Evolutionary conservation across 2,329 filamentous ascomycete genomes (phyloP), one percentile per base, ranked within the genome.

Genomic region (Alternaria atra): DNA sequence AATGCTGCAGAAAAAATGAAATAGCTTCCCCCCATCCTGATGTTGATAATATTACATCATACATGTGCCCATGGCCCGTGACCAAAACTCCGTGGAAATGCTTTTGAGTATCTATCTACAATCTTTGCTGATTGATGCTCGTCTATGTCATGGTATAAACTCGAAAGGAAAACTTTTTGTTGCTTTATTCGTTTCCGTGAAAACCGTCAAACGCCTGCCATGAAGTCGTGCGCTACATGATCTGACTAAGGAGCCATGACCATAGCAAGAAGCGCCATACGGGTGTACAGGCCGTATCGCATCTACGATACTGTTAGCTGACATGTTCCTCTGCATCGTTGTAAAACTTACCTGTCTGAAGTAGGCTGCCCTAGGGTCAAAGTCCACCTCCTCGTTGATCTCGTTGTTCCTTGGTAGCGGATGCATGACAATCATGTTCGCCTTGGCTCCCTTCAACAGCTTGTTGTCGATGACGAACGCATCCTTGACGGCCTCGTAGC

Each of bases 201-300:
- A 65, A 59, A 63, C 58, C 48, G 55, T 57, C 29, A 61, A 61
- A 58, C 52, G 52, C 55, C 52, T 52, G 57, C 52, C 57, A 59
- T 50, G 34, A 62, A 55, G 29, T 50, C 54, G 43, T 58, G 42
- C 47, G 27, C 40, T 48, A 10, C 32, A 62, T 48, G 51, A 48
- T 74, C 71, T 25, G 29, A 44, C 52, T 56, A 82, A 13, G 81
- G 81, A 58, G 85, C 89, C 91, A 99, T 91, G 80, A 98, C 92
- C 80, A 98, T 85, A 69, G 95, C 95, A 79, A 99, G 86, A 82
- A 99, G 83, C 71, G 95, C 95, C 95, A 99, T 99, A 79, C 95
- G 91, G 81, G 92, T 96, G 86, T 97, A 98, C 73, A 99, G 87
- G 72, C 95, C 95, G 82, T 98, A 97, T 82, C 91, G 89, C 94